Base-by-base conservation (phyloP, 73 alveolate genomes). In the Paraurostyla sp. region DNA sequence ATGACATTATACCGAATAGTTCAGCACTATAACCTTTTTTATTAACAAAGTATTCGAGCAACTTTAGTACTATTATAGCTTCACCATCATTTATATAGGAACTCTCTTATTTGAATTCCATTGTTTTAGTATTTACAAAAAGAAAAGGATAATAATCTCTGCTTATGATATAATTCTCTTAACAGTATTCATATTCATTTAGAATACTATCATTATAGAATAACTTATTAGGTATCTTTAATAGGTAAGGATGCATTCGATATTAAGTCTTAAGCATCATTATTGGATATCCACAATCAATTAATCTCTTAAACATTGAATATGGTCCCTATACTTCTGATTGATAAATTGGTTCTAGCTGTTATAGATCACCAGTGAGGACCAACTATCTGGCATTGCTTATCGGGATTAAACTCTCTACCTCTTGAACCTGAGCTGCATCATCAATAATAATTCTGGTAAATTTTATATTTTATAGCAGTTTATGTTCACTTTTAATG, bases 221-320 rank as follows among this genome's bases (percentile, higher is more conserved):
- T 46, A 69, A 6, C 16, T 69, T 33, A 25, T 69, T 69, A 4
- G 62, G 58, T 15, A 69, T 6, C 4, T 27, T 6, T 18, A 69
- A 29, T 38, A 69, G 38, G 62, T 22, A 43, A 33, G 84, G 84
- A 69, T 69, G 80, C 80, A 62, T 62, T 62, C 80, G 13, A 62
- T 62, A 62, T 35, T 62, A 30, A 9, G 48, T 30, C 6, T 11
- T 35, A 6, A 62, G 29, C 80, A 62, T 30, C 25, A 6, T 11
- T 7, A 15, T 15, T 6, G 48, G 56, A 62, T 62, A 27, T 9
- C 25, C 57, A 16, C 27, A 16, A n/a, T 16, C 13, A 27, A 16
- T 7, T 9, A 62, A 6, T 62, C 80, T 62, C 16, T 30, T 27
- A 32, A 62, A 62, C 56, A 62, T 27, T 15, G 80, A 62, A 4